Percentiles rank a stretch among this genome's conserved stretches.
Evolutionary conservation across 371 early-diverging fungal genomes (phyloP).

Genomic region (Mucor velutinosus): DNA sequence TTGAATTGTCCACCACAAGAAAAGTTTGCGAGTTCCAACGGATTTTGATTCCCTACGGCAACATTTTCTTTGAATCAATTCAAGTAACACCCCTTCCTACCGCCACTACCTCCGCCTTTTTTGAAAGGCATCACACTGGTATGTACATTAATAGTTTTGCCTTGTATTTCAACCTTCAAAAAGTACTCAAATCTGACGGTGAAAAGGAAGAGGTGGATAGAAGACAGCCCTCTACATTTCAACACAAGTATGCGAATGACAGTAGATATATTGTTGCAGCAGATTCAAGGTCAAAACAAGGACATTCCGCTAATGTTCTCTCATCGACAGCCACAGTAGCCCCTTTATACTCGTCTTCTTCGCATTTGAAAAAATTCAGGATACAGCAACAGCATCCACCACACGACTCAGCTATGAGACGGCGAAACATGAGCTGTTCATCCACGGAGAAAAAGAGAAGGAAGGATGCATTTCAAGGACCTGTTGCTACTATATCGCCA

Average conservation of each 20-base stretch:
- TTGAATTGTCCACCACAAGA: background rate
- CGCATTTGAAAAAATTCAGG: background rate
- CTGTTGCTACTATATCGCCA: background rate
- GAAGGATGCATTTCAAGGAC: background rate
- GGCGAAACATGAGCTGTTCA: background rate
- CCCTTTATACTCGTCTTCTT: background rate
- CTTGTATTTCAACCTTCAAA: background rate
- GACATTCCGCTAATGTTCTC: background rate
- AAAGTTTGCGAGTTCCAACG: conserved; percentile 26
- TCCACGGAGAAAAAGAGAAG: conserved; percentile 2
- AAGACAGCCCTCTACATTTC: background rate
- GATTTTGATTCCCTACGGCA: conserved; percentile 40
- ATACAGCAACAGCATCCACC: background rate
- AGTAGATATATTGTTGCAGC: background rate
- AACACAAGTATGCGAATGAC: background rate
- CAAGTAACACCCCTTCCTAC: conserved; percentile 17
- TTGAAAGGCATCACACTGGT: background rate
- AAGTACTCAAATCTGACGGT: background rate
- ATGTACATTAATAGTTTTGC: background rate
- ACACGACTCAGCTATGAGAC: background rate
- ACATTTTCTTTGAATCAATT: conserved; percentile 32
- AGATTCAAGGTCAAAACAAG: too few species aligned
- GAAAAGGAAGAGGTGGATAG: background rate
- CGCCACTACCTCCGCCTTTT: background rate
- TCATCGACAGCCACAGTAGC: background rate